phyloP scores from a whole-genome alignment of 805 yeast species.

The Torulaspora gathmanii region DNA sequence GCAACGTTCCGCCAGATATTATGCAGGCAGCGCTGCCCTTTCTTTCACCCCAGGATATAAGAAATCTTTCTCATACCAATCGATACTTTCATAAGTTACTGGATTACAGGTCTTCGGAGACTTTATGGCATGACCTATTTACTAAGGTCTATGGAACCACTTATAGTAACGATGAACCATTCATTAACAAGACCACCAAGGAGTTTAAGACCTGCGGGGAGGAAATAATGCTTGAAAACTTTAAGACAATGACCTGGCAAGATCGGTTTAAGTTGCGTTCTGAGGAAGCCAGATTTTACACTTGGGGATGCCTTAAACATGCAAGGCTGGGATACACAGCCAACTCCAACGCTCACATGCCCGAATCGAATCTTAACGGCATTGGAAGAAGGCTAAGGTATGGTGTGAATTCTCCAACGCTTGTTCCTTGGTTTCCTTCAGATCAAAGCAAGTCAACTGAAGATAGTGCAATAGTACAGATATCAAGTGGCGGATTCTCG shows the following conservation, averaged over 20 bases:
- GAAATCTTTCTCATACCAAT: constrained; percentile 32
- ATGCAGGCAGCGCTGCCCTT: constrained; percentile 30
- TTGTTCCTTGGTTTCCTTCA: constrained; percentile 29
- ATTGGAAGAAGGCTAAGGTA: constrained; percentile 22
- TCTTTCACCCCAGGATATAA: constrained; percentile 27
- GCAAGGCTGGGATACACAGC: constrained; percentile 33
- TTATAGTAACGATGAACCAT: constrained; percentile 32
- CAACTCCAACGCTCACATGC: constrained; percentile 19
- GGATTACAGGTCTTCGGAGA: constrained; percentile 24
- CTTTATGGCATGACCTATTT: constrained; percentile 33
- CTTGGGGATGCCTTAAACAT: constrained; percentile 36
- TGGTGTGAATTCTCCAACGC: constrained; percentile 30
- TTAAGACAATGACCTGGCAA: constrained; percentile 25
- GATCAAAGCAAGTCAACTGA: constrained; percentile 12
- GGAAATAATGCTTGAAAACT: constrained; percentile 19
- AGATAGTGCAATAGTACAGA: constrained; percentile 25
- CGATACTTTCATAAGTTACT: constrained; percentile 30
- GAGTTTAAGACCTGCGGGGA: constrained; percentile 29
- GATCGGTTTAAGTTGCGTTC: constrained; percentile 25
- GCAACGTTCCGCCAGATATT: constrained; percentile 31
- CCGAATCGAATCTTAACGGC: constrained; percentile 20
- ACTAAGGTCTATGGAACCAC: constrained; percentile 29
- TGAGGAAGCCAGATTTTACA: constrained; percentile 22
- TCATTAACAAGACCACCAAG: constrained; percentile 15
- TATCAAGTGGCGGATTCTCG: constrained; percentile 62